Evolutionary conservation across 768 basidiomycete genomes (phyloP).

Genomic region (Trametes villosa): DNA sequence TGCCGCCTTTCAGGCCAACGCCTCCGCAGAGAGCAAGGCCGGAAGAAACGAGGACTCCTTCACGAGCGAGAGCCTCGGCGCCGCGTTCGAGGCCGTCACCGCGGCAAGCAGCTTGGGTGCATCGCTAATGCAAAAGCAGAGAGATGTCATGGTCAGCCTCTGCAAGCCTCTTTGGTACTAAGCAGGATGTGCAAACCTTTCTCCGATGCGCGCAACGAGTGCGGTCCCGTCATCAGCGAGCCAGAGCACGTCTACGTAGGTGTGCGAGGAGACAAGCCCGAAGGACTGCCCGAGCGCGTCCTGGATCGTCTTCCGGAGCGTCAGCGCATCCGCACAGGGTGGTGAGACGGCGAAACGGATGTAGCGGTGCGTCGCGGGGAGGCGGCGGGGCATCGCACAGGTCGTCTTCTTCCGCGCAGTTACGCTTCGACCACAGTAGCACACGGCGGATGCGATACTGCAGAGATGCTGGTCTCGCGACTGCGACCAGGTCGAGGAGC

Average conservation of each 20-base stretch:
- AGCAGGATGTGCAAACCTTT: slow-evolving; percentile 38
- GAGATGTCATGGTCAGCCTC: too few relatives aligned
- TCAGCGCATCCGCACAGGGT: slow-evolving; percentile 44
- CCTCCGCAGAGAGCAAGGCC: slow-evolving; percentile 28
- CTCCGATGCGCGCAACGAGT: slow-evolving; percentile 46
- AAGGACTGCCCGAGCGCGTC: slow-evolving; percentile 58
- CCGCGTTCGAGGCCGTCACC: slow-evolving; percentile 27
- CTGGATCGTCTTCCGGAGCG: slow-evolving; percentile 58
- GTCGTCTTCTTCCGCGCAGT: neutral
- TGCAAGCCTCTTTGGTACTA: too few relatives aligned
- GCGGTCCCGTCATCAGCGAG: slow-evolving; percentile 45
- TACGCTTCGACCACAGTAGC: too few relatives aligned
- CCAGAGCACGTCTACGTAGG: slow-evolving; percentile 65
- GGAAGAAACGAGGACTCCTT: slow-evolving; percentile 39
- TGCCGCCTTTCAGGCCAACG: neutral
- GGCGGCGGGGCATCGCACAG: too few relatives aligned
- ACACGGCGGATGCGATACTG: too few relatives aligned
- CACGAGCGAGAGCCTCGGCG: slow-evolving; percentile 30
- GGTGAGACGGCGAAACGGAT: slow-evolving; percentile 50
- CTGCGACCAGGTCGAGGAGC: too few relatives aligned
- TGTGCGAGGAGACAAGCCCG: slow-evolving; percentile 54
- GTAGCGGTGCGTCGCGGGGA: slow-evolving; percentile 44
- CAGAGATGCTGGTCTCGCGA: too few relatives aligned
- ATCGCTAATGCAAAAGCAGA: too few relatives aligned
- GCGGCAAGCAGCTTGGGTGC: slow-evolving; percentile 37